Evolutionary conservation across 805 yeast genomes (phyloP).

Genomic region (Candida koratica): DNA sequence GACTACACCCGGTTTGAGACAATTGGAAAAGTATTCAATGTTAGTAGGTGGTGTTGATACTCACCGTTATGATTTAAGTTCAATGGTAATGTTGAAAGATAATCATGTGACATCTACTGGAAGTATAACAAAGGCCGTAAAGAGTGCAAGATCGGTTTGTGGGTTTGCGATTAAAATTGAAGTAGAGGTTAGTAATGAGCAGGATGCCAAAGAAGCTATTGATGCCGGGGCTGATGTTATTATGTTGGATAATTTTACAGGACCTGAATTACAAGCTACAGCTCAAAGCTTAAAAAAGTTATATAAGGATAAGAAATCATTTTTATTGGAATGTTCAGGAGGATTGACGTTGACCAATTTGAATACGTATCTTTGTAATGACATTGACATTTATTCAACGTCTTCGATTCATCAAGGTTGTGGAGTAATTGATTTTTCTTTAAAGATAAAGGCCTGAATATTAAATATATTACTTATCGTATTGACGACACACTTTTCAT

Average conservation of each 20-base stretch:
- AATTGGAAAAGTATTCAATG: constrained; percentile 90
- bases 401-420: constrained; percentile 92
- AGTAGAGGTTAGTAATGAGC: constrained; percentile 83
- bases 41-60: constrained; percentile 91
- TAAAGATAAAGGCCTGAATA: constrained; percentile 48
- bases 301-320: constrained; percentile 50
- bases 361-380: constrained; percentile 60
- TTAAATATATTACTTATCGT: constrained; percentile 17
- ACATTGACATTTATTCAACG: constrained; percentile 86
- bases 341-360: constrained; percentile 76
- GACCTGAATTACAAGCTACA: constrained; percentile 58
- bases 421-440: constrained; percentile 74
- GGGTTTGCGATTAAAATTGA: constrained; percentile 90
- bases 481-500: constrained; percentile 37
- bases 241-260: constrained; percentile 86
- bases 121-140: constrained; percentile 80
- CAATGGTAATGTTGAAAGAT: constrained; percentile 96
- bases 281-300: constrained; percentile 58
- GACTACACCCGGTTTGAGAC: constrained; percentile 93
- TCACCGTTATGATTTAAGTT: constrained; percentile 84
- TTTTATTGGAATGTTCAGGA: constrained; percentile 86
- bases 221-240: constrained; percentile 93
- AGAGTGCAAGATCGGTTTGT: constrained; percentile 69
- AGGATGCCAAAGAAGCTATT: constrained; percentile 89
- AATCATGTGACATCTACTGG: constrained; percentile 93